A percentile compares a stretch with the other conserved stretches of the same genome.
Conservation (phyloP, 495 filamentous ascomycete species). For the Aspergillus sclerotiicarbonarius region DNA sequence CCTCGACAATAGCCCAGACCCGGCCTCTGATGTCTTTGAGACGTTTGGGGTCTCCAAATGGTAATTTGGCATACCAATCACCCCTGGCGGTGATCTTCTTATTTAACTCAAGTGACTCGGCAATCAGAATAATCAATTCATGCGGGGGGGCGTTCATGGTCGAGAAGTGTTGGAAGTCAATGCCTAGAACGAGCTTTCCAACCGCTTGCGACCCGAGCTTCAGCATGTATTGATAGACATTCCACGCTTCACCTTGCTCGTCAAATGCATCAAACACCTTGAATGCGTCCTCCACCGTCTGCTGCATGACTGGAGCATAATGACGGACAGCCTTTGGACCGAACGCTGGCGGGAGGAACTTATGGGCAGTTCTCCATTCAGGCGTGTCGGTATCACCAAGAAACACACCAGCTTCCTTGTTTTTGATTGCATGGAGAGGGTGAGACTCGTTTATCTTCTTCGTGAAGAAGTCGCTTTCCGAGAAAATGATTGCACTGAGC, state of each 20-base stretch:
- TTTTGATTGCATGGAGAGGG: slow-evolving; percentile 49
- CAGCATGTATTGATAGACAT: slow-evolving; percentile 57
- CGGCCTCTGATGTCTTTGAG: slow-evolving; percentile 22
- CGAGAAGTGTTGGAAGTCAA: slow-evolving; percentile 51
- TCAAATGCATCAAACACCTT: slow-evolving; percentile 53
- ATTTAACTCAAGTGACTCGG: slow-evolving; percentile 41
- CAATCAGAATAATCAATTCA: slow-evolving; percentile 37
- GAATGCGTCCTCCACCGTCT: slow-evolving; percentile 36
- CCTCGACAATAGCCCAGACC: slow-evolving; percentile 24
- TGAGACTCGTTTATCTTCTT: slow-evolving; percentile 52
- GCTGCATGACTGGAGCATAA: slow-evolving; percentile 51
- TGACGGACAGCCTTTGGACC: slow-evolving; percentile 54
- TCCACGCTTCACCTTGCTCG: slow-evolving; percentile 43
- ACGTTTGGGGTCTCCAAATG: slow-evolving; percentile 49
- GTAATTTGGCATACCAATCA: slow-evolving; percentile 49
- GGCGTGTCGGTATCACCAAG: slow-evolving; percentile 50
- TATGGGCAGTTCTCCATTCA: slow-evolving; percentile 47
- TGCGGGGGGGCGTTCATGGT: slow-evolving; percentile 38
- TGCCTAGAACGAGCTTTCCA: slow-evolving; percentile 44
- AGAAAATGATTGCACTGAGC: slow-evolving; percentile 34
- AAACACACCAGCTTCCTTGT: slow-evolving; percentile 48
- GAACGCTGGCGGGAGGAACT: slow-evolving; percentile 54
- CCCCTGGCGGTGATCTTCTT: slow-evolving; percentile 48
- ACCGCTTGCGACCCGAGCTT: slow-evolving; percentile 53
- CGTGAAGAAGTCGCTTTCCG: slow-evolving; percentile 48